These are phyloP conservation scores for Schizophyllum amplum DNA, from an alignment of 1,284 basidiomycete genomes.

Conservation along the genomic window DNA sequence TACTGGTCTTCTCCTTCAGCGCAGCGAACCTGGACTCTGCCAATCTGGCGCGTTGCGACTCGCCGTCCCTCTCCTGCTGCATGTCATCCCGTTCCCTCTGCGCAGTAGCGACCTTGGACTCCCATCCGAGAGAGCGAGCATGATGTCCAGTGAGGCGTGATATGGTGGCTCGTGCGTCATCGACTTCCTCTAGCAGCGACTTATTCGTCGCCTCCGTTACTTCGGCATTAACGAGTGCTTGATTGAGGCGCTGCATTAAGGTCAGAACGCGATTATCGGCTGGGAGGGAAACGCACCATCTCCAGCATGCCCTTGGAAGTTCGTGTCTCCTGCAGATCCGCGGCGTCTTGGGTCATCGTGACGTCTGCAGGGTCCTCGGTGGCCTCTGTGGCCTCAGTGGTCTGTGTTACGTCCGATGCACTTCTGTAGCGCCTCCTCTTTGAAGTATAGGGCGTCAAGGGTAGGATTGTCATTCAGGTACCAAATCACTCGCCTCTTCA, in stretches of 20 bases:
- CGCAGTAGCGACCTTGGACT: slow-evolving; percentile 51
- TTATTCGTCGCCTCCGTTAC: slow-evolving; percentile 76
- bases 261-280: neutral
- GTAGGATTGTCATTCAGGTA: neutral
- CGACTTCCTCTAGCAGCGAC: slow-evolving; percentile 65
- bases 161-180: slow-evolving; percentile 65
- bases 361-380: slow-evolving; percentile 8
- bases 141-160: slow-evolving; percentile 63
- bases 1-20: slow-evolving; percentile 56
- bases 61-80: slow-evolving; percentile 74
- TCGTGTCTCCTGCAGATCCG: slow-evolving; percentile 31
- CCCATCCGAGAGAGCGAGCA: slow-evolving; percentile 63
- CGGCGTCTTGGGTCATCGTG: slow-evolving; percentile 10
- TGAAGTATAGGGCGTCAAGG: neutral
- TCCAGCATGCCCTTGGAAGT: slow-evolving; percentile 53
- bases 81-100: slow-evolving; percentile 78
- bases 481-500: slow-evolving; percentile 37
- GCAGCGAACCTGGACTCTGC: slow-evolving; percentile 62
- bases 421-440: neutral
- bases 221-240: slow-evolving; percentile 78
- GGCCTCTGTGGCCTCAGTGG: slow-evolving; percentile 1
- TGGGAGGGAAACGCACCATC: slow-evolving; percentile 38
- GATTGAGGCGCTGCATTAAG: slow-evolving; percentile 57
- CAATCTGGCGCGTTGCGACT: slow-evolving; percentile 59
- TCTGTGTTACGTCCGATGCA: neutral